These are phyloP conservation scores for Fusarium chaquense DNA, from an alignment of 2,329 filamentous ascomycete genomes.

Conservation along the genomic window DNA sequence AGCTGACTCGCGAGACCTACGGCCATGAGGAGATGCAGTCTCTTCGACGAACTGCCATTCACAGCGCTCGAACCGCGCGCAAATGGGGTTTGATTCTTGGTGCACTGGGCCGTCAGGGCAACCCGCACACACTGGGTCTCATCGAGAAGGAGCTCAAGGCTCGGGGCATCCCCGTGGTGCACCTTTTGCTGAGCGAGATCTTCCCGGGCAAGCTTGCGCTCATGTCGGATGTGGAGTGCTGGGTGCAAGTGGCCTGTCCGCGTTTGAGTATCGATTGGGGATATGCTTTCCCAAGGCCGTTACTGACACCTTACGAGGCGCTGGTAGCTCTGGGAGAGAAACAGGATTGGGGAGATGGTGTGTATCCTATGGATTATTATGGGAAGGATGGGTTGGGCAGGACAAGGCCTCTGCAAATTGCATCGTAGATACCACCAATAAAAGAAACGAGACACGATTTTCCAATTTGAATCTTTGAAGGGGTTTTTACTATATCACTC, in stretches of 20 bases:
- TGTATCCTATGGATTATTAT: constrained; percentile 99
- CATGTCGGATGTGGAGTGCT: constrained; percentile 95
- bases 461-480: not conserved
- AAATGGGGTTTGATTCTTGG: constrained; percentile 98
- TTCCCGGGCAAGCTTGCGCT: constrained; percentile 94
- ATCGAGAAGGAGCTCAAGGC: constrained; percentile 82
- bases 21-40: constrained; percentile 91
- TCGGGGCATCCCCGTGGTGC: constrained; percentile 82
- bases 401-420: constrained; percentile 66
- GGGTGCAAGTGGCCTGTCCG: constrained; percentile 99
- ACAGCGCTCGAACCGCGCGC: constrained; percentile 77
- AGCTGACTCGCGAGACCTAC: constrained; percentile 91
- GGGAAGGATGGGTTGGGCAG: constrained; percentile 90
- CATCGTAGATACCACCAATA: constrained; percentile 11
- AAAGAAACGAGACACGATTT: constrained; percentile 12
- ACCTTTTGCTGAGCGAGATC: constrained; percentile 91
- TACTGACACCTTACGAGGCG: constrained; percentile 95
- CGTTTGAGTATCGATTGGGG: constrained; percentile 98
- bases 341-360: constrained; percentile 78
- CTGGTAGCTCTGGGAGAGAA: constrained; percentile 85
- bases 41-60: constrained; percentile 81
- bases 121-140: constrained; percentile 88
- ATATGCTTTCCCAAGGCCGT: constrained; percentile 89
- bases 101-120: constrained; percentile 91
- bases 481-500: not conserved